A percentile compares a stretch with the other conserved stretches of the same genome.
Evolutionary conservation across 768 basidiomycete genomes (phyloP).

Genomic region (Sarcodon aspratus): DNA sequence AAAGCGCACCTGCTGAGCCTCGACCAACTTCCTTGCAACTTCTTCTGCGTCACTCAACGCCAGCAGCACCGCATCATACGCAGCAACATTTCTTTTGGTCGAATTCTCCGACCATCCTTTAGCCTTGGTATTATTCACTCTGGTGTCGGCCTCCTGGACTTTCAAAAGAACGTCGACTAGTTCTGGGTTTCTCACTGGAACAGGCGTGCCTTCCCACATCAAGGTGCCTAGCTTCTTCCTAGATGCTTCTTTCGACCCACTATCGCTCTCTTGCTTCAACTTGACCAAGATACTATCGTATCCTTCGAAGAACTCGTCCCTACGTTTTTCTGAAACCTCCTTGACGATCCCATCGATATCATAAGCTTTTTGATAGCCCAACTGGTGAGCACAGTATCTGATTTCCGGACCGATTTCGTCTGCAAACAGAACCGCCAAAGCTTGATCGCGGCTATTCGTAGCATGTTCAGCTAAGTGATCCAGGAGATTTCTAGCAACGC

Average conservation of each 20-base stretch:
- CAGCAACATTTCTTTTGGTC: constrained; percentile 70
- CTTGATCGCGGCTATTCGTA: constrained; percentile 73
- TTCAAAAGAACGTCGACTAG: constrained; percentile 78
- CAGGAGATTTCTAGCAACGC: constrained; percentile 67
- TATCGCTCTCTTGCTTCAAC: constrained; percentile 34
- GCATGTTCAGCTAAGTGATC: constrained; percentile 54
- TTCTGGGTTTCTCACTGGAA: constrained; percentile 86
- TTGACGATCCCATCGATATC: constrained; percentile 67
- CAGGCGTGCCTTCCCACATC: constrained; percentile 70
- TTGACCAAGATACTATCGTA: constrained; percentile 43
- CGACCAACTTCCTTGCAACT: constrained; percentile 66
- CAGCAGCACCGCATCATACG: constrained; percentile 77
- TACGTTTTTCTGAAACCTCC: constrained; percentile 46
- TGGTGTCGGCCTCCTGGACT: constrained; percentile 68
- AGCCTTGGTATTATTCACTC: constrained; percentile 29
- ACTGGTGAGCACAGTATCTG: constrained; percentile 83
- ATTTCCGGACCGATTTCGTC: constrained; percentile 90
- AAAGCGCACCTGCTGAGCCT: constrained; percentile 65
- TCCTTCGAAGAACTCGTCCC: constrained; percentile 50
- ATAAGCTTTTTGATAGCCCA: constrained; percentile 69
- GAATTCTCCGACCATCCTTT: constrained; percentile 23
- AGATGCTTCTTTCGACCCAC: constrained; percentile 22
- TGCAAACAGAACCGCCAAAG: constrained; percentile 70
- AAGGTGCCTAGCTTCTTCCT: constrained; percentile 49
- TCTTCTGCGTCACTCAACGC: constrained; percentile 87